Percentiles rank a stretch among this genome's conserved stretches.
Evolutionary conservation across 2,329 filamentous ascomycete species (phyloP).

Genomic region (Trichoderma oligosporum): DNA sequence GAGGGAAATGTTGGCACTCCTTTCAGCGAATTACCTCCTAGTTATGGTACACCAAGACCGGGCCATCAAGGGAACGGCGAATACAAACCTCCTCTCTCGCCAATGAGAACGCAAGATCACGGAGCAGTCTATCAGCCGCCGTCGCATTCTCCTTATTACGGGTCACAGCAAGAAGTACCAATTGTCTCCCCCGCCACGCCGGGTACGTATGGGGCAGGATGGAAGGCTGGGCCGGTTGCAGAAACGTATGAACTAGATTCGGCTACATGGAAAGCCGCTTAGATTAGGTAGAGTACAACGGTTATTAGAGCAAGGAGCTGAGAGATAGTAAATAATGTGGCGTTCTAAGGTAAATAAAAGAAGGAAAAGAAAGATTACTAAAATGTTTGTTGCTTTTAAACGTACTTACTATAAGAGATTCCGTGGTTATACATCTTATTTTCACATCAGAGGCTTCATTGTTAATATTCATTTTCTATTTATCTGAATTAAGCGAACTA

Average conservation of each 20-base stretch:
- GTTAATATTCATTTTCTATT: too few relatives aligned
- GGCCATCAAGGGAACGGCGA: conserved; percentile 29
- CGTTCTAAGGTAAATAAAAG: too few relatives aligned
- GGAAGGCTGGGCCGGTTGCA: conserved; percentile 37
- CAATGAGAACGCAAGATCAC: too few relatives aligned
- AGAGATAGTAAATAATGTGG: too few relatives aligned
- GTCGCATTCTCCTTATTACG: conserved; percentile 19
- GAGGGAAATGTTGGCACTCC: conserved; percentile 24
- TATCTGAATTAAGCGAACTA: too few relatives aligned
- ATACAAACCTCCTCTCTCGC: conserved; percentile 21
- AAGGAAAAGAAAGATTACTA: not conserved
- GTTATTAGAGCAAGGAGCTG: not conserved
- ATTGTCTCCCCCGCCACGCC: conserved; percentile 18
- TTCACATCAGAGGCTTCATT: too few relatives aligned
- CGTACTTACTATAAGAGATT: too few relatives aligned
- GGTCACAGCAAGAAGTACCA: conserved; percentile 13
- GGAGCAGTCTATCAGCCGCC: conserved; percentile 22
- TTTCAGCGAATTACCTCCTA: conserved; percentile 25
- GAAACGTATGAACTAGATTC: conserved; percentile 33
- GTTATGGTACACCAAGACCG: conserved; percentile 25
- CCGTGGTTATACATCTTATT: too few relatives aligned
- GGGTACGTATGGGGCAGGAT: conserved; percentile 23
- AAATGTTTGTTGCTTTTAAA: not conserved
- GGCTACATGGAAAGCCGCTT: conserved; percentile 1
- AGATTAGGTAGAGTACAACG: not conserved